These are phyloP conservation scores for Phytopythium helicoides DNA, from an alignment of 352 stramenopile genomes.

Conservation along the genomic window DNA sequence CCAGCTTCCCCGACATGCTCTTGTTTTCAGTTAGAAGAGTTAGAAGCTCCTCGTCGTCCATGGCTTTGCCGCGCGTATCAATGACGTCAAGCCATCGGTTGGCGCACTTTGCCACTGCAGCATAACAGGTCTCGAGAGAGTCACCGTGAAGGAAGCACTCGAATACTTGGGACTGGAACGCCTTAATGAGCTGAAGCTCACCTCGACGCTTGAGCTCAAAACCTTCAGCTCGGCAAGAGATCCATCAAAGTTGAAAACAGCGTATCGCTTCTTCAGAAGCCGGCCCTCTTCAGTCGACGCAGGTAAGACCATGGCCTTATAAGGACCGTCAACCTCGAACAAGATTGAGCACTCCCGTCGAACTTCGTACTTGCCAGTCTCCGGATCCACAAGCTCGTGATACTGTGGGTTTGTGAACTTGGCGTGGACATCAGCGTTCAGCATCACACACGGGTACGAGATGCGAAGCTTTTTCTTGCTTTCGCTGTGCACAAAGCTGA, in stretches of 20 bases:
- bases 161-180: constrained; percentile 98
- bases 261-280: constrained; percentile 97
- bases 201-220: constrained; percentile 99
- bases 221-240: constrained; percentile 81
- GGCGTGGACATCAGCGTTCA: constrained; percentile 98
- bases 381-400: constrained; percentile 46
- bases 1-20: constrained; percentile 96
- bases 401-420: constrained; percentile 99
- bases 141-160: constrained; percentile 95
- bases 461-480: constrained; percentile 80
- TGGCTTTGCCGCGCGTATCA: constrained; percentile 91
- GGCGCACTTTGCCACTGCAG: constrained; percentile 93
- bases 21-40: constrained; percentile 99
- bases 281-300: constrained; percentile 98
- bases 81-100: constrained; percentile 99
- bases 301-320: constrained; percentile 98
- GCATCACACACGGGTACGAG: constrained; percentile 98
- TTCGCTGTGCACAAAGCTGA: constrained; percentile 83
- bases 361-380: constrained; percentile 88
- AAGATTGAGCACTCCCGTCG: constrained; percentile 98
- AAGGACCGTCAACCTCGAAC: constrained; percentile 99
- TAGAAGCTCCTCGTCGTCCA: constrained; percentile 97
- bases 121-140: constrained; percentile 95
- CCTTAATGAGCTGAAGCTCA: constrained; percentile 99
- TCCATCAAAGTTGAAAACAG: constrained; percentile 86